Evolutionary conservation across 1,284 basidiomycete genomes (phyloP).

Genomic region (Ustilago bromivora): DNA sequence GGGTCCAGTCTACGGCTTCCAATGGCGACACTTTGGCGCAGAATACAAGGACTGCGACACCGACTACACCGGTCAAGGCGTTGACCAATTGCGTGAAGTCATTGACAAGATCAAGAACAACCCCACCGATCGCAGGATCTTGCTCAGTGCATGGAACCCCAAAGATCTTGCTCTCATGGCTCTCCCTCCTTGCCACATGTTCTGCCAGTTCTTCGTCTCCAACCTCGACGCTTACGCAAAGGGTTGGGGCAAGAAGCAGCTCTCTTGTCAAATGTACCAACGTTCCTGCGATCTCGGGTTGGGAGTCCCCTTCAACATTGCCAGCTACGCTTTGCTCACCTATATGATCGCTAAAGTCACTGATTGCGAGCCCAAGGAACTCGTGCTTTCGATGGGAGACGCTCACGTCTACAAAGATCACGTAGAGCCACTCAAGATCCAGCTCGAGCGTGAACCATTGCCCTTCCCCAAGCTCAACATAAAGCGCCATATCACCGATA

Average conservation of each 20-base stretch:
- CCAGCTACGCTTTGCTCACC: conserved; percentile 93
- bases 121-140: conserved; percentile 94
- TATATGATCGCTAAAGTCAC: conserved; percentile 97
- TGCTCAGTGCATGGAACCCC: conserved; percentile 97
- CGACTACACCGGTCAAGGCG: conserved; percentile 84
- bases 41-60: conserved; percentile 83
- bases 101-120: conserved; percentile 91
- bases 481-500: conserved; percentile 75
- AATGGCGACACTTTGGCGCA: conserved; percentile 98
- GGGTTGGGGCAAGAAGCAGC: conserved; percentile 58
- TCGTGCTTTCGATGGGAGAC: conserved; percentile 91
- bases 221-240: conserved; percentile 70
- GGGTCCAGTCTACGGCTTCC: conserved; percentile 97
- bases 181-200: conserved; percentile 96
- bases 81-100: conserved; percentile 90
- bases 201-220: conserved; percentile 95
- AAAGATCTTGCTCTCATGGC: conserved; percentile 94
- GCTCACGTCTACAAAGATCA: conserved; percentile 97
- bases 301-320: conserved; percentile 95
- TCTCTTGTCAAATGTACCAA: conserved; percentile 97
- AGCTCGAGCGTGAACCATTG: conserved; percentile 82
- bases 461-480: conserved; percentile 85
- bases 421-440: conserved; percentile 83
- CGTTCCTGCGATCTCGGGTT: conserved; percentile 96
- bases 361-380: conserved; percentile 84